Percentiles rank a stretch among this genome's conserved stretches.
Conservation (phyloP, 2,329 filamentous ascomycete species). For the Cryphonectria japonica region DNA sequence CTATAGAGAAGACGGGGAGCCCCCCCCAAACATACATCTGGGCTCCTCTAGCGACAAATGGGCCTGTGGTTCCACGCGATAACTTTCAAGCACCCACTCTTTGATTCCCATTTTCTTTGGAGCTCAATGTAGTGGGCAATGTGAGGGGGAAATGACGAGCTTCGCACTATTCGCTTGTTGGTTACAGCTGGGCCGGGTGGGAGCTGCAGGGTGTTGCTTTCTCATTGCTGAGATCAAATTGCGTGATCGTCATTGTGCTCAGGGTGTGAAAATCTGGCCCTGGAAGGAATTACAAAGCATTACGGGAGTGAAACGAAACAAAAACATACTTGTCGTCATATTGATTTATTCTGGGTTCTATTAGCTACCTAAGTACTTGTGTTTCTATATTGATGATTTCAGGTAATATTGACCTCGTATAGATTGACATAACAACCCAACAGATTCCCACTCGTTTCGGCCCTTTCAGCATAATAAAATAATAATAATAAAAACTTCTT, state of each 20-base stretch:
- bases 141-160: slow-evolving; percentile 26
- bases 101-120: neutral
- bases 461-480: neutral
- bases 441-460: neutral
- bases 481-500: too few relatives aligned
- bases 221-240: neutral
- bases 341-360: neutral
- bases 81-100: neutral
- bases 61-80: neutral
- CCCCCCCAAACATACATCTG: too few relatives aligned
- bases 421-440: neutral
- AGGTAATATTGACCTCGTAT: neutral
- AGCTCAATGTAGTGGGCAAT: slow-evolving; percentile 17
- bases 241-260: slow-evolving; percentile 6
- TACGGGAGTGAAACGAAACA: neutral
- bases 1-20: neutral
- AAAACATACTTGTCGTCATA: neutral
- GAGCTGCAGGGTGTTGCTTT: neutral
- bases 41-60: neutral
- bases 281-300: neutral
- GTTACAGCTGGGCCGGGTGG: neutral
- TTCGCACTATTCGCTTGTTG: slow-evolving; percentile 17
- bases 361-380: neutral
- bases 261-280: neutral
- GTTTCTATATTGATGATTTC: neutral